A percentile compares a stretch with the other conserved stretches of the same genome.
These are phyloP conservation scores for Skeletonema menzelii DNA, from an alignment of 108 stramenopile genomes.

Conservation along the genomic window DNA sequence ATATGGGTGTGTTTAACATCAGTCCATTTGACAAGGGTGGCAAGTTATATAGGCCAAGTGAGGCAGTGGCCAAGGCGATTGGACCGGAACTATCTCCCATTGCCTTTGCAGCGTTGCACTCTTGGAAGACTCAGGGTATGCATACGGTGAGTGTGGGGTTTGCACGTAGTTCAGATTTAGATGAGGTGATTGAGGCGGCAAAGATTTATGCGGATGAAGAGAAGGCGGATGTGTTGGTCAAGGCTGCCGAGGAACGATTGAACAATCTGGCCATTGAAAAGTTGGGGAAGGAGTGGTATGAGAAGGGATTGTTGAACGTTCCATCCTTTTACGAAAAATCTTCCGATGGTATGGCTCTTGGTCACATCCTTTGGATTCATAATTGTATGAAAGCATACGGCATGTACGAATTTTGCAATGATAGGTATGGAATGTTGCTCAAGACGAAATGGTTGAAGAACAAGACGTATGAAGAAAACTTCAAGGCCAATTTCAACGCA, in stretches of 20 bases:
- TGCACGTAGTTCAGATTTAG: conserved; percentile 70
- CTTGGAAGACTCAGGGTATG: conserved; percentile 49
- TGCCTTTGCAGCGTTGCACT: conserved; percentile 56
- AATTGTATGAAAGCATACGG: conserved; percentile 55
- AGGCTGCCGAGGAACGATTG: conserved; percentile 32
- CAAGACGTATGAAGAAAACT: conserved; percentile 51
- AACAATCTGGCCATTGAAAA: conserved; percentile 28
- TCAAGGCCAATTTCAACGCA: conserved; percentile 29
- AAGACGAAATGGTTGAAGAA: conserved; percentile 35
- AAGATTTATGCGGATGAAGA: conserved; percentile 34
- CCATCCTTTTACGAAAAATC: conserved; percentile 40
- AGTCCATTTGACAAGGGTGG: conserved; percentile 84
- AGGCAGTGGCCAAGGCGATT: conserved; percentile 39
- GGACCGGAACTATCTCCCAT: conserved; percentile 68
- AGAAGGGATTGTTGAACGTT: conserved; percentile 53
- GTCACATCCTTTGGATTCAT: conserved; percentile 62
- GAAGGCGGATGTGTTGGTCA: conserved; percentile 23
- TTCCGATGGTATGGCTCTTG: conserved; percentile 48
- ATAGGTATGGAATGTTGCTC: conserved; percentile 43
- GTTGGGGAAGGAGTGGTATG: conserved; percentile 61
- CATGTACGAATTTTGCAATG: conserved; percentile 54
- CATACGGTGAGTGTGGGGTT: conserved; percentile 68
- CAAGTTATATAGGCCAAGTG: conserved; percentile 63
- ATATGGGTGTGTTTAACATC: conserved; percentile 86
- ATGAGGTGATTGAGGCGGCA: conserved; percentile 75